Percentiles rank a stretch among this genome's conserved stretches.
Conservation (phyloP, 257 asterid genomes). For the Solanum sejunctum region DNA sequence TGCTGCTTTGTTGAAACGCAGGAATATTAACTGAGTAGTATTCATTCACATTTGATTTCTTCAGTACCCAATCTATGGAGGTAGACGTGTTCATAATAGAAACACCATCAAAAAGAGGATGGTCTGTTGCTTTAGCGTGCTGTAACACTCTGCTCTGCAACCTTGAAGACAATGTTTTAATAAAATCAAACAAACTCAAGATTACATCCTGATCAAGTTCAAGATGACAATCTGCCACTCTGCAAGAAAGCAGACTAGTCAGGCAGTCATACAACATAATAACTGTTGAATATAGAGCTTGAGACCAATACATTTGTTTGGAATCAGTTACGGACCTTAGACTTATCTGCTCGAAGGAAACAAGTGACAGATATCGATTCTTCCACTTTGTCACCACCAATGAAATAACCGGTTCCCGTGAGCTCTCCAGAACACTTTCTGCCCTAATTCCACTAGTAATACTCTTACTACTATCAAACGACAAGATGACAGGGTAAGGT, state of each 20-base stretch:
- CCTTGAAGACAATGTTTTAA: conserved; percentile 48
- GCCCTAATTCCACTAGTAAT: conserved; percentile 21
- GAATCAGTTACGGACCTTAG: neutral
- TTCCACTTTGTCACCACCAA: conserved; percentile 85
- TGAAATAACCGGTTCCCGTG: conserved; percentile 64
- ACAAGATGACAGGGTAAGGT: conserved; percentile 82
- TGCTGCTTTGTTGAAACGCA: conserved; percentile 18
- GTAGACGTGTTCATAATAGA: neutral
- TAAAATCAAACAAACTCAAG: conserved; percentile 65
- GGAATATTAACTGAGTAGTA: conserved; percentile 12
- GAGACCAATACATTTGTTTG: neutral
- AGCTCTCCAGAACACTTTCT: conserved; percentile 27
- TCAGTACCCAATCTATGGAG: conserved; percentile 11
- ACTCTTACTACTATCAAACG: conserved; percentile 49
- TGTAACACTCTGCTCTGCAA: conserved; percentile 44
- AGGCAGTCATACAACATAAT: conserved; percentile 7
- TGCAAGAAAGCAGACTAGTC: conserved; percentile 23
- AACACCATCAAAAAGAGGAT: conserved; percentile 17
- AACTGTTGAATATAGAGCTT: neutral
- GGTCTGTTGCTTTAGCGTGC: conserved; percentile 30
- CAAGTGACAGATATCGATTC: conserved; percentile 50
- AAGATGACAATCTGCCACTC: conserved; percentile 78
- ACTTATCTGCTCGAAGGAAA: conserved; percentile 49
- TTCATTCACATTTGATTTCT: conserved; percentile 23
- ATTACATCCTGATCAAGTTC: conserved; percentile 84